Evolutionary conservation across 805 yeast species (phyloP).

Genomic region (Candida tibetensis): DNA sequence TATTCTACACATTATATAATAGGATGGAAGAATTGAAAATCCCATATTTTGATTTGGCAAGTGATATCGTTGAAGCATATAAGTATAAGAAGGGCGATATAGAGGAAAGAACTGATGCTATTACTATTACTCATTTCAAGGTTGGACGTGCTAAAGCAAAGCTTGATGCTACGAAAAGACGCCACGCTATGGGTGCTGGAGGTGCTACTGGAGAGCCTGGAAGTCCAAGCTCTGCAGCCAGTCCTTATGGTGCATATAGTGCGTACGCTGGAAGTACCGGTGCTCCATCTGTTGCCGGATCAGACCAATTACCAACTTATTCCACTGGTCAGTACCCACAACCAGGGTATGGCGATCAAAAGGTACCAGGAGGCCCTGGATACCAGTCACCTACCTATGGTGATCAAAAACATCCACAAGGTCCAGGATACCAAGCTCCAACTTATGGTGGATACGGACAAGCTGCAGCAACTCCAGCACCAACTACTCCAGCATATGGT

Average conservation of each 20-base stretch:
- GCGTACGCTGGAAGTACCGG: constrained; percentile 13
- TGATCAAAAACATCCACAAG: constrained; percentile 17
- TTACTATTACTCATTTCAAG: constrained; percentile 88
- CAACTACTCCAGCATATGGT: constrained; percentile 15
- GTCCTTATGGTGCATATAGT: constrained; percentile 6
- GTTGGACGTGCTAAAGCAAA: constrained; percentile 84
- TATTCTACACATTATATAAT: constrained; percentile 87
- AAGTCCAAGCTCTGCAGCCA: constrained; percentile 20
- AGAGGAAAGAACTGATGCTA: constrained; percentile 83
- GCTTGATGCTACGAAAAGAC: constrained; percentile 76
- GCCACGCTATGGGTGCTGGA: constrained; percentile 51
- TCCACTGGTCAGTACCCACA: constrained; percentile 17
- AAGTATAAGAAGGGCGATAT: constrained; percentile 81
- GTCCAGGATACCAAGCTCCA: constrained; percentile 13
- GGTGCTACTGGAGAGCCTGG: constrained; percentile 20
- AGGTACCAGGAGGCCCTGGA: constrained; percentile 13
- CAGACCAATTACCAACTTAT: constrained; percentile 13
- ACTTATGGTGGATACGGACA: constrained; percentile 17
- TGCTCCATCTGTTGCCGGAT: constrained; percentile 20
- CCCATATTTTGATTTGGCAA: constrained; percentile 85
- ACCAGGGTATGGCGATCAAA: constrained; percentile 23
- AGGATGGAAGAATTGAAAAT: constrained; percentile 95
- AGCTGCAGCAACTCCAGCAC: constrained; percentile 12
- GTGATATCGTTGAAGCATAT: constrained; percentile 83
- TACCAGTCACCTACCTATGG: constrained; percentile 22